Evolutionary conservation across 768 basidiomycete species (phyloP).

Genomic region (Dentipellis sp.): DNA sequence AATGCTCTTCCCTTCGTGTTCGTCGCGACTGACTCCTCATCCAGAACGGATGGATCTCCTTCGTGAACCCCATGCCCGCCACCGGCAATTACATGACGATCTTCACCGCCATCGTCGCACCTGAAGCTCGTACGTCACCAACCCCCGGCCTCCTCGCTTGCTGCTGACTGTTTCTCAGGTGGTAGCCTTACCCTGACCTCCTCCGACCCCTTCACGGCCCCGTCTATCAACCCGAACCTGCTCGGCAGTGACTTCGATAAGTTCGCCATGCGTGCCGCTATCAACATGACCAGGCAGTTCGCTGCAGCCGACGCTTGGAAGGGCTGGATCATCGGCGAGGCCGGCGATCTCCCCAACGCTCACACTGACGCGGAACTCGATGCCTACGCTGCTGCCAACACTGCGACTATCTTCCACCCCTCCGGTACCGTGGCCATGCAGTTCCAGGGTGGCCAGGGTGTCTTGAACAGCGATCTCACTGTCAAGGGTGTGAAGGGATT

Average conservation of each 20-base stretch:
- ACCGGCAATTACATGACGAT: constrained; percentile 16
- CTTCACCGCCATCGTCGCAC: constrained; percentile 10
- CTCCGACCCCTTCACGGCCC: constrained; percentile 16
- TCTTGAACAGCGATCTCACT: constrained; percentile 27
- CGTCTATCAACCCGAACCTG: constrained; percentile 18
- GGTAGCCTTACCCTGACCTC: constrained; percentile 19
- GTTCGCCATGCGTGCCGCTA: constrained; percentile 1
- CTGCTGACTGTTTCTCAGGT: constrained; percentile 3
- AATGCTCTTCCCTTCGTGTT: background rate
- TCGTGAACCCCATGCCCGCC: constrained; percentile 3
- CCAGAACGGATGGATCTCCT: constrained; percentile 4
- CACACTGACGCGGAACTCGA: constrained; percentile 15
- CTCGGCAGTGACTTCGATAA: constrained; percentile 3
- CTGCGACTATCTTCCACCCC: constrained; percentile 18
- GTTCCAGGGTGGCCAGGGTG: constrained; percentile 22
- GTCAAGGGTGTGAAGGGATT: constrained; percentile 5
- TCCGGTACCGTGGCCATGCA: constrained; percentile 34
- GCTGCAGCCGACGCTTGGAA: constrained; percentile 2
- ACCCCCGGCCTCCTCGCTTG: background rate
- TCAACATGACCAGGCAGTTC: constrained; percentile 1
- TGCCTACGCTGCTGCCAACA: constrained; percentile 10
- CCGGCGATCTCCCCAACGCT: background rate
- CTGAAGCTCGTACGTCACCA: constrained; percentile 15
- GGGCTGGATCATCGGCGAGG: background rate
- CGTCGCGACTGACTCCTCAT: background rate